Evolutionary conservation across 352 stramenopile genomes (phyloP).

Genomic region (Pythium sukuiense): DNA sequence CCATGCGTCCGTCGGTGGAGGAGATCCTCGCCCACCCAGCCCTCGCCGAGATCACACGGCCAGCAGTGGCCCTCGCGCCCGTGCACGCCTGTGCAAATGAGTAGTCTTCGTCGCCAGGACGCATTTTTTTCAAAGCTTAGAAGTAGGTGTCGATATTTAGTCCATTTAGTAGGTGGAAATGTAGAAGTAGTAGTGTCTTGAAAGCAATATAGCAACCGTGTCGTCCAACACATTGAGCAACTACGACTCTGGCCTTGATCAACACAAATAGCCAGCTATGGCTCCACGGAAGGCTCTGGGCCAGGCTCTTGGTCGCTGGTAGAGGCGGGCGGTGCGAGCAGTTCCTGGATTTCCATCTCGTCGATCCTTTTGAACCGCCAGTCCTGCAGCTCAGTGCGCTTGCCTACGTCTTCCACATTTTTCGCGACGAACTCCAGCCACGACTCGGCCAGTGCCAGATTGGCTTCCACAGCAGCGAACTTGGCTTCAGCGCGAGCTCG

Average conservation of each 20-base stretch:
- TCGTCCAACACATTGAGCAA: neutral
- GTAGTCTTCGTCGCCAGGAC: neutral
- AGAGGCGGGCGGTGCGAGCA: conserved; percentile 1
- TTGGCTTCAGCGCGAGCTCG: conserved; percentile 66
- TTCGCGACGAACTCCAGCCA: conserved; percentile 64
- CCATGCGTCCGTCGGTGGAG: conserved; percentile 52
- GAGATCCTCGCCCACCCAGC: conserved; percentile 72
- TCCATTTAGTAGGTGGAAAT: neutral
- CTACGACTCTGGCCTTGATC: neutral
- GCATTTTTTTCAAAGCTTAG: neutral
- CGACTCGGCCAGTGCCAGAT: conserved; percentile 63
- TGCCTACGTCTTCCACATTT: conserved; percentile 69
- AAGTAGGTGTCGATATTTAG: neutral
- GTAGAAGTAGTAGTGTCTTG: neutral
- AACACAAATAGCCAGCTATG: no score
- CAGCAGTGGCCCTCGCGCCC: neutral
- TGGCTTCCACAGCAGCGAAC: conserved; percentile 44
- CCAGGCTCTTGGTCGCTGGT: neutral
- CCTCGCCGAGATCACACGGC: conserved; percentile 23
- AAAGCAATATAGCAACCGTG: neutral
- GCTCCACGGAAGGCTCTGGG: neutral
- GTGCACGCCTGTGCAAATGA: conserved; percentile 10
- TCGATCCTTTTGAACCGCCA: conserved; percentile 75
- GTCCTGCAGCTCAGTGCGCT: conserved; percentile 75
- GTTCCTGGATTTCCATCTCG: conserved; percentile 23